Base-by-base conservation (phyloP, 2,329 filamentous ascomycete genomes). In the Byssoonygena ceratinophila region DNA sequence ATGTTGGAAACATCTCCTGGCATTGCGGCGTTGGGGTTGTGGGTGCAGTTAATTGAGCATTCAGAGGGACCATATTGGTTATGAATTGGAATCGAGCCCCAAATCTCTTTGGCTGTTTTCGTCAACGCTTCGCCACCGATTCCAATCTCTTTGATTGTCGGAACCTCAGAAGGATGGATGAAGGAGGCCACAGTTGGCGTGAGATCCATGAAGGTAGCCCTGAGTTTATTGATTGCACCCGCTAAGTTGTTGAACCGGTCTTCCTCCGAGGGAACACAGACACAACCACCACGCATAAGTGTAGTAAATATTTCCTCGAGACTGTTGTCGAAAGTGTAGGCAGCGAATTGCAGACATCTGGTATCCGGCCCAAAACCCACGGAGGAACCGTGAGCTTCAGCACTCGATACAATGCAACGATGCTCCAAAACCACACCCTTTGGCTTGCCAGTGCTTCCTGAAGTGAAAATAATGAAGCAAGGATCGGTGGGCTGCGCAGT, bases 391-490 rank as follows among this genome's bases (percentile, higher is more conserved):
- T 57, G 55, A 14, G 55, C 55, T 46, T 72, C 59, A 41, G 59
- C 60, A 23, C 56, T 60, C 31, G 50, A 59, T 27, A 58, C 63
- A 52, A 55, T 61, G 34, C 56, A 60, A 39, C 70, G 65, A 68
- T 95, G 88, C 1, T 79, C 83, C 22, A 94, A 74, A 75, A 85
- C 83, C 12, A 94, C 87, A 4, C 87, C 88, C 67, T 94, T 94
- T 1, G 88, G 87, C 47, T 86, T 71, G 0, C 89, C 88, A 0
- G 89, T 94, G 0, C 88, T 94, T 7, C 89, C 89, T 7, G 82
- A 87, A 49, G 82, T 86, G 66, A 92, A 94, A 0, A 91, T 85
- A 46, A 94, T 68, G 61, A 89, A 92, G 0, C 85, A 83, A 23
- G 87, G 65, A 62, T 91, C 85, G 55, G 86, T 82, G 43, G 87